A percentile compares a stretch with the other conserved stretches of the same genome.
Conservation (phyloP, 192 early-diverging fungal genomes). For the Mortierella alpina region DNA sequence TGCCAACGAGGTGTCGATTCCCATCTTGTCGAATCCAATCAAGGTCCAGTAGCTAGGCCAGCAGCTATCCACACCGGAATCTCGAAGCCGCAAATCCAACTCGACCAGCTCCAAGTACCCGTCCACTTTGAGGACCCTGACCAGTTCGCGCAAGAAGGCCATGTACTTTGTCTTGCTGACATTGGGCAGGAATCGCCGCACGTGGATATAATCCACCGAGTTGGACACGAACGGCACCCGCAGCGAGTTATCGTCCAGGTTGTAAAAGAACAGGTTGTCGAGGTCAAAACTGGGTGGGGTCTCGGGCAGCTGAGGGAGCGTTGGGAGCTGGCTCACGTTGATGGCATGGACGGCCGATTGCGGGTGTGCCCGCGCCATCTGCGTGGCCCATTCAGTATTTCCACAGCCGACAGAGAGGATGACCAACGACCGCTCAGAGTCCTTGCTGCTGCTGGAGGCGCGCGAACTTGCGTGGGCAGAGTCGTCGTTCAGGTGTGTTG, state of each 20-base stretch:
- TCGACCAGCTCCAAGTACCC: conserved; percentile 51
- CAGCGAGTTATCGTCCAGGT: conserved; percentile 50
- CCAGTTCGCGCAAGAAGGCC: conserved; percentile 35
- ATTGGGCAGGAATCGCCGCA: conserved; percentile 47
- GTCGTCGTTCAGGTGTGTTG: neutral
- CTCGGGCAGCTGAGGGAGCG: conserved; percentile 37
- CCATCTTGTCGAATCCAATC: conserved; percentile 50
- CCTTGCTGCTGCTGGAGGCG: conserved; percentile 1
- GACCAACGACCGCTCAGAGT: conserved; percentile 38
- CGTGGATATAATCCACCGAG: conserved; percentile 51
- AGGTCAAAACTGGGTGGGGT: conserved; percentile 43
- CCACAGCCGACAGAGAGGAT: conserved; percentile 50
- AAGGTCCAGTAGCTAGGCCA: conserved; percentile 54
- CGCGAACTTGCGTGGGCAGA: conserved; percentile 11
- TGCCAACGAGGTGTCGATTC: conserved; percentile 45
- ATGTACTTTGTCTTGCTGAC: conserved; percentile 53
- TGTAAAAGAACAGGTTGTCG: conserved; percentile 52
- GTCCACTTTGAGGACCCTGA: conserved; percentile 41
- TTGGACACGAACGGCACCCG: conserved; percentile 45
- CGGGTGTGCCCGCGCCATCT: conserved; percentile 49
- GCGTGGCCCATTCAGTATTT: conserved; percentile 48
- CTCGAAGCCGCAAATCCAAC: conserved; percentile 35
- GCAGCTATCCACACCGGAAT: conserved; percentile 44
- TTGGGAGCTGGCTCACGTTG: conserved; percentile 45
- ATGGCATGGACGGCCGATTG: conserved; percentile 52